Conservation (phyloP, 1,284 basidiomycete genomes). For the Malassezia vespertilionis region DNA sequence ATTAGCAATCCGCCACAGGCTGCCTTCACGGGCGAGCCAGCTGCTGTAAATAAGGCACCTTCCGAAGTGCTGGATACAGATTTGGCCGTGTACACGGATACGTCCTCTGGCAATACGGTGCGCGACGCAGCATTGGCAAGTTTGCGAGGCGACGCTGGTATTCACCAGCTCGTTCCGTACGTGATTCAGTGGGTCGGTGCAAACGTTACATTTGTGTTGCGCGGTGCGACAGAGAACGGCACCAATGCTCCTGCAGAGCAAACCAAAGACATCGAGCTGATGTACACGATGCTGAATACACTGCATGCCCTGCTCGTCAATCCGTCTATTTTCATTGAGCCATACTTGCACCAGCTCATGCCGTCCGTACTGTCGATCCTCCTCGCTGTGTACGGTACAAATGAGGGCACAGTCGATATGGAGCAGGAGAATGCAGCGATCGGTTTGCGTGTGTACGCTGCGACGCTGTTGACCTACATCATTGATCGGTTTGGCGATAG, state of each 20-base stretch:
- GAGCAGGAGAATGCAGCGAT: slow-evolving; percentile 19
- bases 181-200: slow-evolving; percentile 89
- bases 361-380: slow-evolving; percentile 83
- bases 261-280: slow-evolving; percentile 16
- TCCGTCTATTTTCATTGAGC: slow-evolving; percentile 85
- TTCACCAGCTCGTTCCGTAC: slow-evolving; percentile 89
- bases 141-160: slow-evolving; percentile 74
- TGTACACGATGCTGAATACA: slow-evolving; percentile 35
- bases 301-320: slow-evolving; percentile 49
- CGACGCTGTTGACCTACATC: slow-evolving; percentile 66
- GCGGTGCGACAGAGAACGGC: slow-evolving; percentile 2
- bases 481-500: slow-evolving; percentile 55
- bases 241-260: background rate
- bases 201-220: slow-evolving; percentile 47
- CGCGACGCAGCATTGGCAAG: slow-evolving; percentile 74
- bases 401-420: slow-evolving; percentile 3
- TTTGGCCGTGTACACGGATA: slow-evolving; percentile 25
- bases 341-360: slow-evolving; percentile 90
- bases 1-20: slow-evolving; percentile 36
- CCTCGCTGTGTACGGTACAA: slow-evolving; percentile 65
- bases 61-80: slow-evolving; percentile 9
- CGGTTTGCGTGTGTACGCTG: slow-evolving; percentile 28
- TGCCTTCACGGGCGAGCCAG: slow-evolving; percentile 20
- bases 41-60: slow-evolving; percentile 14
- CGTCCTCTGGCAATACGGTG: slow-evolving; percentile 35